Percentiles rank a stretch among this genome's conserved stretches.
Evolutionary conservation across 345 rosid species (phyloP).

Genomic region (Odontarrhena argentea): DNA sequence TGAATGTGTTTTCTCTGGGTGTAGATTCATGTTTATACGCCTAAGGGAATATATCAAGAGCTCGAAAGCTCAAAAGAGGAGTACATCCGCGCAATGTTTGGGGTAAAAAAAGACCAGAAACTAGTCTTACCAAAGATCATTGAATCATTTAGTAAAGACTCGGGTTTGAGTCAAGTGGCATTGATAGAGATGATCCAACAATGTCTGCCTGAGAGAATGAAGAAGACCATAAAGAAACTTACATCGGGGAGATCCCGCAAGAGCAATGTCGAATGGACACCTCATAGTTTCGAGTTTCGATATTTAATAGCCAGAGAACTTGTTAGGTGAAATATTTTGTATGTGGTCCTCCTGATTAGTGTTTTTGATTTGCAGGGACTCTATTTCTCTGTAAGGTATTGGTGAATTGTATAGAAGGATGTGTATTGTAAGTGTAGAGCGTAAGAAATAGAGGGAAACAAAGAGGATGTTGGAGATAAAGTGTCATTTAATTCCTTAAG

Average conservation of each 20-base stretch:
- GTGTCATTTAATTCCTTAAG: no score
- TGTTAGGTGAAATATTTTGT: constrained; percentile 45
- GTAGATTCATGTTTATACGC: constrained; percentile 78
- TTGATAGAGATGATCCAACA: constrained; percentile 74
- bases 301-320: constrained; percentile 83
- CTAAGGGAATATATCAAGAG: constrained; percentile 75
- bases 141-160: constrained; percentile 77
- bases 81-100: constrained; percentile 75
- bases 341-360: neutral
- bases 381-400: constrained; percentile 17
- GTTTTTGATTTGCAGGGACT: constrained; percentile 15
- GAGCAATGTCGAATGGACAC: constrained; percentile 74
- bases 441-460: constrained; percentile 22
- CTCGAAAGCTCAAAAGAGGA: constrained; percentile 84
- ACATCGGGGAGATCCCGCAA: constrained; percentile 63
- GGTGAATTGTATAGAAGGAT: constrained; percentile 26
- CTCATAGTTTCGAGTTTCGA: constrained; percentile 80
- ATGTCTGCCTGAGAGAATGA: constrained; percentile 58
- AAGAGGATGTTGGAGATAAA: no score
- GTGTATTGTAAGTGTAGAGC: constrained; percentile 22
- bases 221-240: constrained; percentile 56
- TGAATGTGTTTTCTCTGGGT: constrained; percentile 25
- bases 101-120: constrained; percentile 70
- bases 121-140: constrained; percentile 78
- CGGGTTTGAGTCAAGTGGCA: constrained; percentile 54